Evolutionary conservation across 2,329 filamentous ascomycete genomes (phyloP), one percentile per base, ranked within the genome.

Genomic region (Beauveria rudraprayagi): DNA sequence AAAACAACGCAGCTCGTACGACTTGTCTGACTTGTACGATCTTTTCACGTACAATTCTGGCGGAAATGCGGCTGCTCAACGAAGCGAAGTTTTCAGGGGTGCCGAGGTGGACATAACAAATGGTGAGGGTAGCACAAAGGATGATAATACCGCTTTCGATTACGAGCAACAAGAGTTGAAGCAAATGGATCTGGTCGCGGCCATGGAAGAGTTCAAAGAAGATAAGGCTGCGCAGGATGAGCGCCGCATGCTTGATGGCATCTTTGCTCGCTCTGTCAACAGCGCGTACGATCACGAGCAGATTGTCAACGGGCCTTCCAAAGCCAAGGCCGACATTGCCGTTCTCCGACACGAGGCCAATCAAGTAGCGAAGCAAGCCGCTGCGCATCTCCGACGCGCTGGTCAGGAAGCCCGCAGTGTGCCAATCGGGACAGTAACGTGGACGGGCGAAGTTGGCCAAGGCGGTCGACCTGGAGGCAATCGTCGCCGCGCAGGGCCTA

Each of bases 281-380:
- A 92, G 89, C n/a, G 91, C 92, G 0, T 84, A 97, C 50, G 91
- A 97, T 68, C 94, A 99, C 70, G 94, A 97, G 66, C 84, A 91
- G 58, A 96, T 97, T 68, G 84, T 97, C 67, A 90, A 88, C 66
- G 89, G 89, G 44, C 88, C 86, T 66, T 84, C 84, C 56, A 85
- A 85, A 60, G 77, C 90, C 19, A 82, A 85, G 64, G 89, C 91
- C 0, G 90, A 96, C 68, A 86, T 86, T 5, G 83, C 83, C 26
- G 88, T 96, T 65, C 85, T 97, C 53, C 87, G 91, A 66, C 83
- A 86, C 10, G 92, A 97, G 74, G 93, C 93, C 0, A 87, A 88
- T 68, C 83, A 85, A 43, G 85, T 95, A 3, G 92, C 92, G 3
- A 84, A 87, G 0, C 80, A 89, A 68, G 92, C 93, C 1, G 91